Evolutionary conservation across 1,139 yeast species (phyloP).

Genomic region (Yarrowia galli): DNA sequence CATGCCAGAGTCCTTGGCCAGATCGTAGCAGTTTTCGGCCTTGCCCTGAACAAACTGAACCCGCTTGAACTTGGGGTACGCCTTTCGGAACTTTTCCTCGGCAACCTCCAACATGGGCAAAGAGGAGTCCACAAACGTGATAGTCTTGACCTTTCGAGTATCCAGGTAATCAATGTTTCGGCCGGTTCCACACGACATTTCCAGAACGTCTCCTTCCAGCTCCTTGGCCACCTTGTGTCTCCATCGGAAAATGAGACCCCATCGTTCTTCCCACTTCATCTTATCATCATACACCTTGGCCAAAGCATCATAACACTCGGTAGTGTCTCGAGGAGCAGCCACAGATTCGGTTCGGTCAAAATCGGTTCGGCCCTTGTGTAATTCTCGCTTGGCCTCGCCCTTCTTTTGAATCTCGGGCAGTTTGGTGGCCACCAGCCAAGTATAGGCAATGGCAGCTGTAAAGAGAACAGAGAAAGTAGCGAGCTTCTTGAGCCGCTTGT

Average conservation of each 20-base stretch:
- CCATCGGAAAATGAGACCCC: slow-evolving; percentile 80
- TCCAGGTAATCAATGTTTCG: slow-evolving; percentile 81
- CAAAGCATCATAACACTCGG: slow-evolving; percentile 77
- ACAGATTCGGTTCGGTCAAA: slow-evolving; percentile 39
- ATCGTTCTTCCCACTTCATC: slow-evolving; percentile 84
- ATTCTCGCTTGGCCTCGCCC: slow-evolving; percentile 24
- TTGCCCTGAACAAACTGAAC: slow-evolving; percentile 92
- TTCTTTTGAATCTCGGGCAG: slow-evolving; percentile 27
- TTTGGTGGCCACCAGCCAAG: slow-evolving; percentile 30
- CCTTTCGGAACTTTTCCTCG: slow-evolving; percentile 70
- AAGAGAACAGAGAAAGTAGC: slow-evolving; percentile 19
- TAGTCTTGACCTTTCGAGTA: slow-evolving; percentile 65
- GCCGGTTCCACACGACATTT: slow-evolving; percentile 96
- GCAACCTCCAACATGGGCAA: slow-evolving; percentile 85
- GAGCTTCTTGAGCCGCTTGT: slow-evolving; percentile 27
- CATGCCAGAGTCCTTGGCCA: slow-evolving; percentile 57
- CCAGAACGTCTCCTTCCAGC: slow-evolving; percentile 85
- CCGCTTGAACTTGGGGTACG: slow-evolving; percentile 67
- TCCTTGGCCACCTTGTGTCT: slow-evolving; percentile 85
- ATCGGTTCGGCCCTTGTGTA: slow-evolving; percentile 26
- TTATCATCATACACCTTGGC: slow-evolving; percentile 85
- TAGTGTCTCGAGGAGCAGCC: slow-evolving; percentile 79
- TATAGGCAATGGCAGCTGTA: slow-evolving; percentile 28
- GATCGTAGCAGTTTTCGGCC: slow-evolving; percentile 77
- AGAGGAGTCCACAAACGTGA: slow-evolving; percentile 87